These are phyloP conservation scores for Tetradesmus lagerheimii DNA, from an alignment of 139 green algal genomes.

Conservation along the genomic window DNA sequence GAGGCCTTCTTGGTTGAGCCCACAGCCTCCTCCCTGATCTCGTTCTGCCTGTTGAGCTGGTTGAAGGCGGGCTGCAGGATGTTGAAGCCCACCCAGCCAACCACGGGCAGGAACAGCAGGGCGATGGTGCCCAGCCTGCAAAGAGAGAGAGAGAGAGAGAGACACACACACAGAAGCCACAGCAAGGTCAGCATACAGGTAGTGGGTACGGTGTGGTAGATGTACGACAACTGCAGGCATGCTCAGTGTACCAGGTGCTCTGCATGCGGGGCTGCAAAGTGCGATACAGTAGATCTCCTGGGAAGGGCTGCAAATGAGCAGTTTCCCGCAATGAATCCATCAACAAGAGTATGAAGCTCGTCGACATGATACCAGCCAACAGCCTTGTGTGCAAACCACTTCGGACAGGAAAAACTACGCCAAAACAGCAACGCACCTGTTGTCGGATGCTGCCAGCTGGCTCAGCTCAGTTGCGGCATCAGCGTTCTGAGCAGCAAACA, in stretches of 20 bases:
- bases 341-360: not conserved
- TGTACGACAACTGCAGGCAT: no score
- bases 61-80: constrained; percentile 68
- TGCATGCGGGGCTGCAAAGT: no score
- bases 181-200: no score
- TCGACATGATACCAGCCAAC: no score
- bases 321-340: not conserved
- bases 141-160: no score
- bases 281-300: no score
- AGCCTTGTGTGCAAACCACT: not conserved
- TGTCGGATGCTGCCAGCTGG: constrained; percentile 76
- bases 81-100: constrained; percentile 87
- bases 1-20: constrained; percentile 45
- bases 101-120: constrained; percentile 69
- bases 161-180: no score
- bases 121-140: constrained; percentile 60
- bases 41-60: constrained; percentile 76
- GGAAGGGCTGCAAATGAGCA: no score
- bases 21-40: constrained; percentile 54
- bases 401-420: not conserved
- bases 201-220: no score
- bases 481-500: constrained; percentile 65
- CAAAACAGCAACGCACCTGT: constrained; percentile 52
- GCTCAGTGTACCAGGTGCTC: no score
- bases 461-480: constrained; percentile 73